Base-by-base conservation (phyloP, 164 flowering plant species). In the Paratinospora sagittata region DNA sequence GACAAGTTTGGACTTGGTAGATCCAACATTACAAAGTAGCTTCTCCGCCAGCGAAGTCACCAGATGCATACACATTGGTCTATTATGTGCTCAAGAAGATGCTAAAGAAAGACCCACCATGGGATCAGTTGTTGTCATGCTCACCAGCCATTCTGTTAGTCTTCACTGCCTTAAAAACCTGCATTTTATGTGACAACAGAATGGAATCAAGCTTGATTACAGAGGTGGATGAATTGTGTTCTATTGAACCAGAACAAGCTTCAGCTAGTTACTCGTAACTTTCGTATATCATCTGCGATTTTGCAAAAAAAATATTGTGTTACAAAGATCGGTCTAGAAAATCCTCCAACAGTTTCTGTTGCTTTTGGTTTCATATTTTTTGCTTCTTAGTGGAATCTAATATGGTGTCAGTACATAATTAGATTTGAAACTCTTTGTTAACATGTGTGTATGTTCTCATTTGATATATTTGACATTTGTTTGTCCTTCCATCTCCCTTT, bases 61-160 rank as follows among this genome's bases (percentile, higher is more conserved):
- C 66, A 75, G 65, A 52, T 68, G 75, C 61, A 75, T 78, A 41
- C 78, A 78, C 65, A 69, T 78, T 58, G 78, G 64, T 2, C 66
- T 75, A n/a, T 63, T 78, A 27, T 75, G 78, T 27, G 76, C 72
- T 37, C 81, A 78, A 69, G 78, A 78, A 21, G 67, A 66, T 66
- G 71, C 47, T 8, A 27, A 19, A 0, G 70, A 33, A 2, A 75
- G 81, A 39, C 81, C 78, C 3, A 72, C 75, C 16, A 74, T 74
- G 80, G 73, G 77, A 4, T 37, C 66, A 0, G n/a, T n/a, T n/a
- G 65, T 78, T n/a, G 52, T 70, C 23, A 71, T 78, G 77, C 77
- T 78, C 49, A 63, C n/a, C 21, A 77, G 75, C 27, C 41, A 23
- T 30, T 49, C 58, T 14, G 13, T 24, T 41, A 21, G 55, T 49